Evolutionary conservation across 768 basidiomycete species (phyloP).

Genomic region (Phanerodontia chrysosporium): DNA sequence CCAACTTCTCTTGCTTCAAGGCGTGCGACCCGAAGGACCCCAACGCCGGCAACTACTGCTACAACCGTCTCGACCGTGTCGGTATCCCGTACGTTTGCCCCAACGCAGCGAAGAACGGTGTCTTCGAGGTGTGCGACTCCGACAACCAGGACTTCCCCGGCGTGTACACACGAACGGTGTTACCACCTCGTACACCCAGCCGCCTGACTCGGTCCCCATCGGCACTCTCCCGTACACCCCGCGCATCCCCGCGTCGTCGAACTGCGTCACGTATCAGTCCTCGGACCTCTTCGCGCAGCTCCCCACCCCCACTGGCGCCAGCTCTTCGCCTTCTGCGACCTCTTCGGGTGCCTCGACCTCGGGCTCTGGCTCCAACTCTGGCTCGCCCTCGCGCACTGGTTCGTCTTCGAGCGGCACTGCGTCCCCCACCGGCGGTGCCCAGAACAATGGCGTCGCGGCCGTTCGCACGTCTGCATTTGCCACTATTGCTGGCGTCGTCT

Average conservation of each 20-base stretch:
- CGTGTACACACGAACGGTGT: conserved; percentile 38
- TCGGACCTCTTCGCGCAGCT: conserved; percentile 31
- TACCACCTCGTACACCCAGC: conserved; percentile 42
- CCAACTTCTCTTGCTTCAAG: conserved; percentile 63
- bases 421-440: conserved; percentile 10
- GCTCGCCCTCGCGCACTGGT: neutral
- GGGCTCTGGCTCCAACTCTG: neutral
- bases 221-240: conserved; percentile 41
- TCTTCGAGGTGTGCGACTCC: conserved; percentile 62
- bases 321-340: conserved; percentile 1
- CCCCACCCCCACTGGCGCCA: neutral
- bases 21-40: conserved; percentile 53
- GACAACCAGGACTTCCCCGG: conserved; percentile 67
- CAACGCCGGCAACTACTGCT: conserved; percentile 51
- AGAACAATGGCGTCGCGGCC: conserved; percentile 14
- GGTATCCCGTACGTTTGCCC: conserved; percentile 78
- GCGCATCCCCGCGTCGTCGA: conserved; percentile 36
- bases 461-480: conserved; percentile 28
- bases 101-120: conserved; percentile 48
- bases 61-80: conserved; percentile 73
- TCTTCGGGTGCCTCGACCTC: conserved; percentile 9
- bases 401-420: conserved; percentile 9
- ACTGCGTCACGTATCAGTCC: conserved; percentile 37
- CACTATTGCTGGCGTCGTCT: conserved; percentile 27
- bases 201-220: conserved; percentile 44